These are phyloP conservation scores for Oemleria cerasiformis DNA, from an alignment of 306 rosid species.

Conservation along the genomic window DNA sequence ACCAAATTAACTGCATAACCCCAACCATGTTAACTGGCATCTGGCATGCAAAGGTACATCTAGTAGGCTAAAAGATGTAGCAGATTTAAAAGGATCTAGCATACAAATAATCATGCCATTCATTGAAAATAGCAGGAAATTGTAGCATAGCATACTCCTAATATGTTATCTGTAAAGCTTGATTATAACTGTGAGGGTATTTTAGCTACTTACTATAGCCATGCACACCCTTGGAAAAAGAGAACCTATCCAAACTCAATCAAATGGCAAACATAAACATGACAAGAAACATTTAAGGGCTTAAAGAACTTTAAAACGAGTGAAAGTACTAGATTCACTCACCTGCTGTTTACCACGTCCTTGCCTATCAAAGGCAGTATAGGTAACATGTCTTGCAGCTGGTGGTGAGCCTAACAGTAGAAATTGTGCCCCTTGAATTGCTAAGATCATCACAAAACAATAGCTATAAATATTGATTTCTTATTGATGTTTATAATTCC, in stretches of 20 bases:
- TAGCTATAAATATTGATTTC: conserved; percentile 11
- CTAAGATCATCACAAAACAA: conserved; percentile 39
- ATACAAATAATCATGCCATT: not conserved
- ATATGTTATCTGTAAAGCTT: not conserved
- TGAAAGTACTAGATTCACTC: conserved; percentile 23
- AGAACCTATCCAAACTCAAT: not conserved
- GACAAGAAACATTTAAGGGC: not conserved
- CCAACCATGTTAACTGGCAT: not conserved
- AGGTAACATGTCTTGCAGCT: conserved; percentile 64
- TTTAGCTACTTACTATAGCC: not conserved
- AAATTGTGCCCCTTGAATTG: conserved; percentile 57
- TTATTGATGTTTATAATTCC: not conserved
- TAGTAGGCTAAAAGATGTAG: not conserved
- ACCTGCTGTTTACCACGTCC: conserved; percentile 90
- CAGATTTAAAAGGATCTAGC: not conserved
- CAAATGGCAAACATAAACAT: not conserved
- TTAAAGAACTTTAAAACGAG: conserved; percentile 1
- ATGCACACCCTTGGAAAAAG: not conserved
- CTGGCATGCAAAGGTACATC: not conserved
- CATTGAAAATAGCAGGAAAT: not conserved
- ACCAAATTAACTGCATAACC: not conserved
- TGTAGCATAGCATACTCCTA: not conserved
- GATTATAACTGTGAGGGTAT: too few relatives aligned
- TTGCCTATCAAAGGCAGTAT: conserved; percentile 73
- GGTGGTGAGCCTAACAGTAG: conserved; percentile 61